Conservation (phyloP, 2,329 filamentous ascomycete species). For the Fusarium albidum region DNA sequence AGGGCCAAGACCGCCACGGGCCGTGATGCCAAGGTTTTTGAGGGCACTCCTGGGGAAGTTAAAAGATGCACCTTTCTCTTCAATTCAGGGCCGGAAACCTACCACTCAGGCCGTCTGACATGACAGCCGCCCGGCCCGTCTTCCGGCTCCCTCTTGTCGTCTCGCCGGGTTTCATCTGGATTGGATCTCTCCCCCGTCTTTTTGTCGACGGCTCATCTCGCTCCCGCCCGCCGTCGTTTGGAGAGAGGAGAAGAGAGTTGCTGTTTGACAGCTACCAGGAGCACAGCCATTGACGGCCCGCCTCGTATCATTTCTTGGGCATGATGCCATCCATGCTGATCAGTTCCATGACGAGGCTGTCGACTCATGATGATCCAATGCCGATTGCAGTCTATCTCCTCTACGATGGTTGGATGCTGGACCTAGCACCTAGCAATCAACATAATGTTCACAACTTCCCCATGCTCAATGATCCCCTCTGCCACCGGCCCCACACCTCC, state of each 20-base stretch:
- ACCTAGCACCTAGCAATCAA: too few relatives aligned
- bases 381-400: neutral
- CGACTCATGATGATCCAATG: slow-evolving; percentile 26
- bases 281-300: too few relatives aligned
- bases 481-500: slow-evolving; percentile 25
- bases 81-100: too few relatives aligned
- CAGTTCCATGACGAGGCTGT: slow-evolving; percentile 8
- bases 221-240: neutral
- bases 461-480: neutral
- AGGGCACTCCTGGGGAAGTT: too few relatives aligned
- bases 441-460: too few relatives aligned
- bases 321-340: neutral
- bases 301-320: too few relatives aligned
- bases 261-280: too few relatives aligned
- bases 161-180: slow-evolving; percentile 12
- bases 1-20: too few relatives aligned
- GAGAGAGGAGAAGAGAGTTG: too few relatives aligned
- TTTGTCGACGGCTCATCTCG: neutral
- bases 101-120: slow-evolving; percentile 7
- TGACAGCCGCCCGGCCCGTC: slow-evolving; percentile 18
- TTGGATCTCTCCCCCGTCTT: neutral
- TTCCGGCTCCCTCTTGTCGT: slow-evolving; percentile 5
- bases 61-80: too few relatives aligned
- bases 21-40: too few relatives aligned
- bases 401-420: neutral